A percentile compares a stretch with the other conserved stretches of the same genome.
Conservation (phyloP, 257 asterid species). For the Nicotiana noctiflora region DNA sequence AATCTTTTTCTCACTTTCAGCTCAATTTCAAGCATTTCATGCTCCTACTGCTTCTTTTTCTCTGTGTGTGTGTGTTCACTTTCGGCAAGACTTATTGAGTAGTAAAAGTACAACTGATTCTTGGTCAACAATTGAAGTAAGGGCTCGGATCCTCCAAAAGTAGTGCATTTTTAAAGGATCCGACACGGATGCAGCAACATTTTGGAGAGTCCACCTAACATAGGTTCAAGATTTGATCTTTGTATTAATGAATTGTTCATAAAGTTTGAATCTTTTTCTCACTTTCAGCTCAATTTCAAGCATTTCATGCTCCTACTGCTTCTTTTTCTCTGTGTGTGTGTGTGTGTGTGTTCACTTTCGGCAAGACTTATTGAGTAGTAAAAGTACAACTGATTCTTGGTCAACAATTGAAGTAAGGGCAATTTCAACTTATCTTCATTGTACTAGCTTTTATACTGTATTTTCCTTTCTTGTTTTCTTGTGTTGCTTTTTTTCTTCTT, state of each 20-base stretch:
- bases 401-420: not conserved
- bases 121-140: not conserved
- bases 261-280: not conserved
- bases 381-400: not conserved
- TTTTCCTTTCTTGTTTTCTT: conserved; percentile 16
- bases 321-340: not conserved
- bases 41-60: not conserved
- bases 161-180: too few species aligned
- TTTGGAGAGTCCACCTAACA: too few species aligned
- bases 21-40: not conserved
- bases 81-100: not conserved
- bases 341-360: not conserved
- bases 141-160: too few species aligned
- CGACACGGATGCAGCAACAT: too few species aligned
- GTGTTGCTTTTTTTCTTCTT: not conserved
- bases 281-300: not conserved
- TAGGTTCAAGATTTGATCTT: not conserved
- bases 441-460: not conserved
- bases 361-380: not conserved
- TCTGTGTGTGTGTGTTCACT: not conserved
- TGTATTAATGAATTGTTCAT: not conserved
- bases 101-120: not conserved
- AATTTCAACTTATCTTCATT: not conserved
- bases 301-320: not conserved
- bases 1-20: not conserved